These are phyloP conservation scores for Zygotorulaspora danielsina DNA, from an alignment of 805 yeast species.

Conservation along the genomic window DNA sequence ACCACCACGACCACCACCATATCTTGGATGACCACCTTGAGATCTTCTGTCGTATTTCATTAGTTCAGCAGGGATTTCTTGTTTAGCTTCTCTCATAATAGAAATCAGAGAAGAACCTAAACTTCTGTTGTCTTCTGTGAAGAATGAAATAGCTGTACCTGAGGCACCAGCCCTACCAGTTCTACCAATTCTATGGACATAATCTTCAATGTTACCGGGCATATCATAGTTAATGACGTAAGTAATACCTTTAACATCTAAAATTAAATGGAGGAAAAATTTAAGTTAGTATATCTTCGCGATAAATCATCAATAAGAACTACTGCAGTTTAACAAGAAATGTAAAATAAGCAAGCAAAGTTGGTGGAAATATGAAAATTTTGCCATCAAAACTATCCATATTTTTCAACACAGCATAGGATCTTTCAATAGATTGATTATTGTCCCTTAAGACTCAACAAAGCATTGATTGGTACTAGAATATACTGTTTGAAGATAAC, in stretches of 20 bases:
- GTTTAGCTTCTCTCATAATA: constrained; percentile 93
- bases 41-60: constrained; percentile 71
- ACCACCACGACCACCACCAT: constrained; percentile 55
- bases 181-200: constrained; percentile 98
- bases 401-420: constrained; percentile 13
- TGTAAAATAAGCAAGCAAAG: constrained; percentile 9
- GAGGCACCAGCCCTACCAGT: constrained; percentile 98
- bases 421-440: constrained; percentile 1
- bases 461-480: neutral
- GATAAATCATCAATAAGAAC: too few species aligned
- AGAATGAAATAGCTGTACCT: constrained; percentile 94
- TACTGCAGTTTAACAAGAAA: constrained; percentile 1
- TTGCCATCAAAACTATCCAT: constrained; percentile 13
- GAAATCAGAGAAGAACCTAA: constrained; percentile 87
- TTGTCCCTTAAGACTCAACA: neutral
- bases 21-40: constrained; percentile 59
- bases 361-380: constrained; percentile 13
- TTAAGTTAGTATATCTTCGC: constrained; percentile 31
- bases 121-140: constrained; percentile 81
- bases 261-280: constrained; percentile 14
- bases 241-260: constrained; percentile 97
- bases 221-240: constrained; percentile 91
- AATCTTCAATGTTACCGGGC: constrained; percentile 98
- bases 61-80: constrained; percentile 76
- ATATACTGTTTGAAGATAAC: neutral